phyloP scores from a whole-genome alignment of 345 rosid species.

The Cardamine chenopodiifolia region DNA sequence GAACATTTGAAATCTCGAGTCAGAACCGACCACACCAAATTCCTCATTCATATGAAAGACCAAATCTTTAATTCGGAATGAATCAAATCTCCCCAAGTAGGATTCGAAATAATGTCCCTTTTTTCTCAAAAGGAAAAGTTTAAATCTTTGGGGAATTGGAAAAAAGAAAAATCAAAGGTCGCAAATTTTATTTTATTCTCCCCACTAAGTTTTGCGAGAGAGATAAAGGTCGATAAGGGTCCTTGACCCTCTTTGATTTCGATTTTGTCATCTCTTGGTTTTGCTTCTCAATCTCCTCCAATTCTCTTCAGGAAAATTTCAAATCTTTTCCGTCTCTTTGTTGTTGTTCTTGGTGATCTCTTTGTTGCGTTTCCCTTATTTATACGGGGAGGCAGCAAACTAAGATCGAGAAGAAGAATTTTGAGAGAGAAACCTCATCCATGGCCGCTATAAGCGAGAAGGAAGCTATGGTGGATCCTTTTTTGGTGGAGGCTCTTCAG shows the following conservation, averaged over 20 bases:
- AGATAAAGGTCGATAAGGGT: slow-evolving; percentile 30
- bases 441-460: slow-evolving; percentile 44
- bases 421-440: slow-evolving; percentile 1
- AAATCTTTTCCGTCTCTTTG: not conserved
- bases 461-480: slow-evolving; percentile 83
- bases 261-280: slow-evolving; percentile 27
- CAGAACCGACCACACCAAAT: slow-evolving; percentile 26
- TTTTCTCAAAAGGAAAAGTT: not conserved
- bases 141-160: slow-evolving; percentile 22
- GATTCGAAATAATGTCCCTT: too few relatives aligned
- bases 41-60: not conserved
- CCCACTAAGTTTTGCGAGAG: slow-evolving; percentile 15
- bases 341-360: not conserved
- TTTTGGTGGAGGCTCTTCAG: slow-evolving; percentile 88
- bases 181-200: slow-evolving; percentile 7
- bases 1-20: not conserved
- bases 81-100: too few relatives aligned
- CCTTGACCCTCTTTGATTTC: slow-evolving; percentile 31
- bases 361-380: not conserved
- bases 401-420: slow-evolving; percentile 1
- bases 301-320: slow-evolving; percentile 1
- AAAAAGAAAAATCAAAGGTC: not conserved
- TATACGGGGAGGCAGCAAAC: not conserved
- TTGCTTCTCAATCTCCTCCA: slow-evolving; percentile 12
- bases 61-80: too few relatives aligned